Conservation (phyloP, 345 rosid genomes). For the Kernera saxatilis region DNA sequence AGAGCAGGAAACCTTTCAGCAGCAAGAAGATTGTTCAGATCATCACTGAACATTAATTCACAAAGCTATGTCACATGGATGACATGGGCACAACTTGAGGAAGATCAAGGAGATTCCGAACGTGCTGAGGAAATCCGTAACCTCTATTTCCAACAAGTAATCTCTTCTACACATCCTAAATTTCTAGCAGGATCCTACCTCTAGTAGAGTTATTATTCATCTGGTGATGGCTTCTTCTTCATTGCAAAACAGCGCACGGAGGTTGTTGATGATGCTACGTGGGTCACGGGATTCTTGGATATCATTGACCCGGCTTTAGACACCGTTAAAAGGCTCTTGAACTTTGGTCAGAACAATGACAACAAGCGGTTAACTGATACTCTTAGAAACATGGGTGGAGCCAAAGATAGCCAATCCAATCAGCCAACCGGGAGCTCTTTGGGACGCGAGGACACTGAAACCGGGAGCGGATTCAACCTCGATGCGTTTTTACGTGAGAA, state of each 20-base stretch:
- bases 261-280: conserved; percentile 88
- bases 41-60: conserved; percentile 75
- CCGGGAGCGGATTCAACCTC: conserved; percentile 45
- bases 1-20: conserved; percentile 81
- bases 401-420: conserved; percentile 24
- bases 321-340: conserved; percentile 75
- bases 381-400: conserved; percentile 19
- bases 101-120: conserved; percentile 80
- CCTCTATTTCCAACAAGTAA: conserved; percentile 92
- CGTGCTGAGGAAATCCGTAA: conserved; percentile 95
- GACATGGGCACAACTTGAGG: conserved; percentile 98
- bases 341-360: conserved; percentile 49
- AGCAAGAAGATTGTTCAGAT: conserved; percentile 81
- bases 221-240: background rate
- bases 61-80: conserved; percentile 96
- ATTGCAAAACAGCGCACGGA: conserved; percentile 65
- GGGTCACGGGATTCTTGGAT: conserved; percentile 82
- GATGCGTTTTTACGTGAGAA: conserved; percentile 51
- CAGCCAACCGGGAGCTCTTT: conserved; percentile 8
- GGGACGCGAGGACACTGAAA: conserved; percentile 33
- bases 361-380: conserved; percentile 31
- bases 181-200: background rate
- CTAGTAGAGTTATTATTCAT: background rate
- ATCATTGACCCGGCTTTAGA: conserved; percentile 90
- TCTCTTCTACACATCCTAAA: background rate